Conservation (phyloP, 495 filamentous ascomycete genomes). For the Podospora anserina region DNA sequence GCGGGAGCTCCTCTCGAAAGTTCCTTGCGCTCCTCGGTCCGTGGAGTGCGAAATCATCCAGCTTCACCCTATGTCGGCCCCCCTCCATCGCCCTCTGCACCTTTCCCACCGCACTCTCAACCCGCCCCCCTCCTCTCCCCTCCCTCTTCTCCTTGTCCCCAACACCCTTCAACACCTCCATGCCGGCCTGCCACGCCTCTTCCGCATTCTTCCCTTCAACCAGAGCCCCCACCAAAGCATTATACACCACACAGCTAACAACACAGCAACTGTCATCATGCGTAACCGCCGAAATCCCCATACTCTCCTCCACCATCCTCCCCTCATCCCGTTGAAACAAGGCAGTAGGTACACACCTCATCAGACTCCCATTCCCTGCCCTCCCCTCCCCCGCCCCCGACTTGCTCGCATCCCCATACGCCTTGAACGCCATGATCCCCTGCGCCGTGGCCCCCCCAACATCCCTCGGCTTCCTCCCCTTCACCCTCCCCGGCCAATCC, state of each 20-base stretch:
- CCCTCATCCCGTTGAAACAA: constrained; percentile 20
- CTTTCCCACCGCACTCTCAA: constrained; percentile 13
- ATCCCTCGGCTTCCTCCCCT: constrained; percentile 20
- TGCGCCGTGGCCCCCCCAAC: constrained; percentile 27
- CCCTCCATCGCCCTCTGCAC: constrained; percentile 19
- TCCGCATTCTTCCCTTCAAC: constrained; percentile 18
- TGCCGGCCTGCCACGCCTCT: constrained; percentile 24
- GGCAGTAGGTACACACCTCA: constrained; percentile 31
- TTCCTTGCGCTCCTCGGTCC: constrained; percentile 24
- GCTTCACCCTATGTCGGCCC: constrained; percentile 13
- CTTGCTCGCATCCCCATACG: constrained; percentile 6
- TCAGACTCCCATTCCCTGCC: constrained; percentile 30
- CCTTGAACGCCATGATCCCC: constrained; percentile 22
- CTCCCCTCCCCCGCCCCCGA: constrained; percentile 26
- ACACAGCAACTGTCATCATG: constrained; percentile 26
- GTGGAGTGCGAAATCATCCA: constrained; percentile 26
- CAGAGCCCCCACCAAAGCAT: constrained; percentile 23
- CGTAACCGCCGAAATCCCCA: constrained; percentile 24
- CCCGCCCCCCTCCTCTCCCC: not conserved
- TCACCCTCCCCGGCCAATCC: constrained; percentile 25
- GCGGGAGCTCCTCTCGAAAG: constrained; percentile 19
- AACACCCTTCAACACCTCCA: constrained; percentile 5
- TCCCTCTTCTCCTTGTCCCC: not conserved
- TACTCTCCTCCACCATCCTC: constrained; percentile 12
- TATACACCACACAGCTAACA: constrained; percentile 26